Evolutionary conservation across 2,329 filamentous ascomycete genomes (phyloP).

Genomic region (Karstenula rhodostoma): DNA sequence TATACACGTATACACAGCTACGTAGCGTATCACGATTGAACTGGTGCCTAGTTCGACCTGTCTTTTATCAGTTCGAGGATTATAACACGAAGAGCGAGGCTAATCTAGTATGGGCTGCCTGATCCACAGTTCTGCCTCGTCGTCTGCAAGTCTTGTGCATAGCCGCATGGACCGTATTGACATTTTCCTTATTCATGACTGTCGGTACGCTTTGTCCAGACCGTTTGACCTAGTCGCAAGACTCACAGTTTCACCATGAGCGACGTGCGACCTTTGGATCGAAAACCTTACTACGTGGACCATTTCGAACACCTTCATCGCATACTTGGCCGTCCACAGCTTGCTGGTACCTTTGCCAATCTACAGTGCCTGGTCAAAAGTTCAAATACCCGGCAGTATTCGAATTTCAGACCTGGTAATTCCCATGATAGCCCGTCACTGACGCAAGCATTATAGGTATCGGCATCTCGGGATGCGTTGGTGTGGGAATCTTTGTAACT

Average conservation of each 20-base stretch:
- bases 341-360: slow-evolving; percentile 23
- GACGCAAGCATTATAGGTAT: slow-evolving; percentile 22
- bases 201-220: not conserved
- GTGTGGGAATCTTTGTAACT: slow-evolving; percentile 30
- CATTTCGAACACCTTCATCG: slow-evolving; percentile 33
- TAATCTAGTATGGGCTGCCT: not conserved
- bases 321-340: slow-evolving; percentile 29
- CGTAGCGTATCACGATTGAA: not conserved
- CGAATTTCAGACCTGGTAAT: no score
- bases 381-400: no score
- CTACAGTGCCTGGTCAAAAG: no score
- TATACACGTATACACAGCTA: slow-evolving; percentile 6
- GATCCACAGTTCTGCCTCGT: not conserved
- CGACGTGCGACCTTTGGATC: slow-evolving; percentile 25
- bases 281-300: slow-evolving; percentile 27
- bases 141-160: not conserved
- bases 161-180: no score
- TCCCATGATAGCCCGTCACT: not conserved
- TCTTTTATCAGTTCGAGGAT: not conserved
- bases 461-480: slow-evolving; percentile 33
- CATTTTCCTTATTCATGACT: not conserved
- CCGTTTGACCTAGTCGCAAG: not conserved
- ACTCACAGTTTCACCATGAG: slow-evolving; percentile 2
- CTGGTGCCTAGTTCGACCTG: not conserved
- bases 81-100: not conserved